Evolutionary conservation across 163 green algal genomes (phyloP), one percentile per base, ranked within the genome.

Genomic region (Scenedesmus sp.): DNA sequence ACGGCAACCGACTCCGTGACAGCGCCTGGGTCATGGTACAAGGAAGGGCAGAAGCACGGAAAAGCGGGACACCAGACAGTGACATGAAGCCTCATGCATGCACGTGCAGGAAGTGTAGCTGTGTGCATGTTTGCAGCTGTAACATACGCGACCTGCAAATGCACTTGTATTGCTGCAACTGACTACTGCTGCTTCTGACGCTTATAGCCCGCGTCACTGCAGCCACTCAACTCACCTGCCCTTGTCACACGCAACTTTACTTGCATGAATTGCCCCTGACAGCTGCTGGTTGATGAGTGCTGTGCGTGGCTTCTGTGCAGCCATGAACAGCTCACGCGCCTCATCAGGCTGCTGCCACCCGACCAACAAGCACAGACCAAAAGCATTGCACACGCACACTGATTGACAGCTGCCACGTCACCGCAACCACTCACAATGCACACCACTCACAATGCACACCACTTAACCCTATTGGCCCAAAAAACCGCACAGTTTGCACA

Each of bases 281-380:
- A 98, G 93, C 91, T 97, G 95, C 62, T 96, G 94, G 93, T 96
- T 97, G 86, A 98, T 94, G 73, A 98, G 95, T 26, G 97, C 97
- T 64, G 74, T 84, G 46, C 23, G 87, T 20, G 89, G 90, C 88
- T 86, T 91, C 10, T 77, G 9, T 10, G 87, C 91, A 20, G 86
- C 86, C 91, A 93, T 90, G 91, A 91, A 93, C 86, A 93, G 88
- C 91, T 90, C 91, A 52, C 79, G 84, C 4, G 84, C 86, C 52
- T 93, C 90, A 56, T 90, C 87, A 7, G 86, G 90, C 76, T 93
- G 90, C 60, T 91, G 26, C 26, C 26, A 26, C 26, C 26, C 26
- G 26, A 26, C 26, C 26, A 26, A 26, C 26, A 26, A 26, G 26
- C 26, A 26, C 26, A 26, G 26, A 26, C 26, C 26, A 26, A 26